These are phyloP conservation scores for Rhododendron molle DNA, from an alignment of 148 eudicot genomes.

Conservation along the genomic window DNA sequence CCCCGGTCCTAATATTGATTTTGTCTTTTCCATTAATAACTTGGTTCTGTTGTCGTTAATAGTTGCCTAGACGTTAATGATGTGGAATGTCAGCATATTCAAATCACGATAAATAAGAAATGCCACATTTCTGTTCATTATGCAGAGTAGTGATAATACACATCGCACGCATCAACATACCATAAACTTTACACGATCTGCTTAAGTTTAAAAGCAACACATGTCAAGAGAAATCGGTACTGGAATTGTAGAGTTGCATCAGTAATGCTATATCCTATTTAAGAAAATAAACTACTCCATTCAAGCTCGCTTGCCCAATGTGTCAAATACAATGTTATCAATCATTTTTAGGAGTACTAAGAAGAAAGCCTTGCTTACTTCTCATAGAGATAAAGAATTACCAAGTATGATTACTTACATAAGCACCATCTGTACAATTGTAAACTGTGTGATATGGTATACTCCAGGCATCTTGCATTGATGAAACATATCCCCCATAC, in stretches of 20 bases:
- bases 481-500: constrained; percentile 35
- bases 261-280: not conserved
- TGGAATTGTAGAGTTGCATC: not conserved
- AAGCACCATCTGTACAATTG: constrained; percentile 48
- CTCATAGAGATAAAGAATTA: not conserved
- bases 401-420: constrained; percentile 22
- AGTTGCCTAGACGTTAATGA: not conserved
- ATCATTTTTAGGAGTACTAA: not conserved
- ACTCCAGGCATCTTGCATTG: constrained; percentile 46
- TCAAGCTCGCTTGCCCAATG: not conserved
- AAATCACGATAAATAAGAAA: not conserved
- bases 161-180: not conserved
- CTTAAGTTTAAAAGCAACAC: not conserved
- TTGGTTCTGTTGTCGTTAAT: not conserved
- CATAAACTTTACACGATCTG: not conserved
- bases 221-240: not conserved
- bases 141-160: not conserved
- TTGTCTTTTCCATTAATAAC: not conserved
- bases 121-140: not conserved
- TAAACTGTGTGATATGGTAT: constrained; percentile 44
- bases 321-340: not conserved
- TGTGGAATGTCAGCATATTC: not conserved
- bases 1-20: not conserved
- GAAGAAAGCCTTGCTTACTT: not conserved
- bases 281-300: not conserved